Base-by-base conservation (phyloP, 805 yeast genomes). In the Wickerhamiella lipophila region DNA sequence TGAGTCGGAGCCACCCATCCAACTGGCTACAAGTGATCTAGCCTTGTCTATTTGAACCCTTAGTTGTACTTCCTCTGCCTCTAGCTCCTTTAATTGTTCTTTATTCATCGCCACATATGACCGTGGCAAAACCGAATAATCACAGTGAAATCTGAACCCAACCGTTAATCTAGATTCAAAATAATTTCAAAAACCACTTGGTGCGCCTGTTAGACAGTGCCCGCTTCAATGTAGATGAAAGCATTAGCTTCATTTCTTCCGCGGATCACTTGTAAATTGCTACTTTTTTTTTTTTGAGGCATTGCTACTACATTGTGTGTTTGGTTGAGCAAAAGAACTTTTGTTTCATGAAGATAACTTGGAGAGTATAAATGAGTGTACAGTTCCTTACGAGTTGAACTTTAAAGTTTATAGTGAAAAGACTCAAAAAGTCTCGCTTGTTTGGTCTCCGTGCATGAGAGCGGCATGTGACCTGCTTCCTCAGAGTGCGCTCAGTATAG, bases 11-110 rank as follows among this genome's bases (percentile, higher is more conserved):
- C 38, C 47, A 12, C 23, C 39, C 36, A 44, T 26, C 47, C 47
- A 44, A 3, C 40, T 16, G 13, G 47, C 19, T 16, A 44, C 26
- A 2, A 44, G 41, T 15, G 47, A 32, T 19, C 25, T 32, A 3
- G 47, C 47, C 16, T 35, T 44, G 16, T 44, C 47, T n/a, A 44
- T 19, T 25, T 32, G 30, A 11, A 44, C 41, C 27, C 41, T 8
- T 11, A 44, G 29, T 21, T 32, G 40, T 6, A 34, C 41, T 18
- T 44, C 41, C 15, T 44, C 15, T 11, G 38, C 47, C 22, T 32
- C 47, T 15, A 44, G 19, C 13, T 35, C 41, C 23, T 34, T 32
- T 7, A 19, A 22, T 5, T 44, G 34, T 15, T 44, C 29, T 7
- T 22, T 34, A 30, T 44, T 44, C 35, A 29, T 42, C 45, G 26